These are phyloP conservation scores for Ogataea saltuana DNA, from an alignment of 805 yeast genomes.

Conservation along the genomic window DNA sequence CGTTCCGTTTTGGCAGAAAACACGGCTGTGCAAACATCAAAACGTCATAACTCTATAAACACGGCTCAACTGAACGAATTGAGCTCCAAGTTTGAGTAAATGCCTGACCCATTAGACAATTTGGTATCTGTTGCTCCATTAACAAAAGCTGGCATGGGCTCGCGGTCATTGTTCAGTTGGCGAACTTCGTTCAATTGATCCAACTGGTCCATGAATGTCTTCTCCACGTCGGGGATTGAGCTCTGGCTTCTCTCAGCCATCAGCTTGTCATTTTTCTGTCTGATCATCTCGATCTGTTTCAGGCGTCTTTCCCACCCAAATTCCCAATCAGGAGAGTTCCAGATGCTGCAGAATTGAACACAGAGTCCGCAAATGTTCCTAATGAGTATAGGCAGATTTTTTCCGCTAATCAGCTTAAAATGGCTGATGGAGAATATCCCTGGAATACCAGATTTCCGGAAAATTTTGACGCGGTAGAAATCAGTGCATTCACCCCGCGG, in stretches of 20 bases:
- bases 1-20: constrained; percentile 2
- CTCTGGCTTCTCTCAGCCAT: constrained; percentile 2
- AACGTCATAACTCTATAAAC: not conserved
- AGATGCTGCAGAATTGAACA: constrained; percentile 70
- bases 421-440: constrained; percentile 76
- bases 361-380: constrained; percentile 68
- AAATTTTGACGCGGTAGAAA: constrained; percentile 62
- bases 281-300: constrained; percentile 46
- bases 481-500: constrained; percentile 40
- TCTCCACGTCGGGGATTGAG: not conserved
- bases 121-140: constrained; percentile 13
- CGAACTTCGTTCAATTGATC: not conserved
- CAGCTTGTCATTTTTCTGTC: constrained; percentile 13
- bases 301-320: constrained; percentile 71
- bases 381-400: constrained; percentile 60
- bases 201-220: not conserved
- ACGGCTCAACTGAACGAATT: constrained; percentile 31
- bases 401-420: constrained; percentile 64
- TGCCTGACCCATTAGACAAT: too few relatives aligned
- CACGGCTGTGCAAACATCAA: not conserved
- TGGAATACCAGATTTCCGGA: constrained; percentile 68
- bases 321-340: constrained; percentile 63
- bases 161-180: constrained; percentile 15
- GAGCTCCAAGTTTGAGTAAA: constrained; percentile 34
- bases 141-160: too few relatives aligned